Evolutionary conservation across 495 filamentous ascomycete genomes (phyloP).

Genomic region (Aspergillus cristatus): DNA sequence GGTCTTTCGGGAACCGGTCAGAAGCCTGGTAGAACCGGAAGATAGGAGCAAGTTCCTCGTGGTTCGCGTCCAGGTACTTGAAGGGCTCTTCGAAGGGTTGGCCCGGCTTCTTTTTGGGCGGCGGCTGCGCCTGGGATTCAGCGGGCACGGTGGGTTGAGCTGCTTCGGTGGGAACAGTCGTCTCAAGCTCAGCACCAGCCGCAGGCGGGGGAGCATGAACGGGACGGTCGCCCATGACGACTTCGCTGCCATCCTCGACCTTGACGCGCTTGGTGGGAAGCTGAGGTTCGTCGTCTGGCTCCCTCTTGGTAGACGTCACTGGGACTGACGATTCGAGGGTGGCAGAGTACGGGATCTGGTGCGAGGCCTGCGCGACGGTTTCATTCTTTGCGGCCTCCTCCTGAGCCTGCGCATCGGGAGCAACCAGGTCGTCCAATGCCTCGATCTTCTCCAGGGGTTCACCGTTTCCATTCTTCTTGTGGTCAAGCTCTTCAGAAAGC

Average conservation of each 20-base stretch:
- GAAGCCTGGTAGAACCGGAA: constrained; percentile 75
- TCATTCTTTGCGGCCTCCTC: constrained; percentile 34
- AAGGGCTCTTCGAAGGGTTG: constrained; percentile 76
- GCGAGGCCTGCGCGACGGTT: constrained; percentile 31
- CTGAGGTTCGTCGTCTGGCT: constrained; percentile 32
- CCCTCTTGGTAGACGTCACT: constrained; percentile 26
- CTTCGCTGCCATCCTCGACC: constrained; percentile 37
- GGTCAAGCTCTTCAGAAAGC: constrained; percentile 45
- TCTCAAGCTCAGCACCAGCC: constrained; percentile 22
- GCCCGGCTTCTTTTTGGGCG: constrained; percentile 36
- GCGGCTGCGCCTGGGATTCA: constrained; percentile 14
- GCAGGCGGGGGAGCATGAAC: constrained; percentile 32
- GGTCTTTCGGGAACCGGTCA: constrained; percentile 71
- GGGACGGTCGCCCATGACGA: constrained; percentile 39
- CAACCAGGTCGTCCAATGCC: constrained; percentile 37
- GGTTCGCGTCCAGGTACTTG: constrained; percentile 68
- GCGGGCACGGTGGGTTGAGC: constrained; percentile 4
- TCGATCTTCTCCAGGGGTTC: constrained; percentile 41
- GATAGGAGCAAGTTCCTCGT: constrained; percentile 66
- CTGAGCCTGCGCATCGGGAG: constrained; percentile 24
- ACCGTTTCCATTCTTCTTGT: constrained; percentile 31
- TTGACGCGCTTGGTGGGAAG: constrained; percentile 39
- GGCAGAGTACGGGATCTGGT: constrained; percentile 30
- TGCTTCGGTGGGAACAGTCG: constrained; percentile 26
- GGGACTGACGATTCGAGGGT: constrained; percentile 19